A percentile compares a stretch with the other conserved stretches of the same genome.
Conservation (phyloP, 768 basidiomycete genomes). For the Russula ochroleuca region DNA sequence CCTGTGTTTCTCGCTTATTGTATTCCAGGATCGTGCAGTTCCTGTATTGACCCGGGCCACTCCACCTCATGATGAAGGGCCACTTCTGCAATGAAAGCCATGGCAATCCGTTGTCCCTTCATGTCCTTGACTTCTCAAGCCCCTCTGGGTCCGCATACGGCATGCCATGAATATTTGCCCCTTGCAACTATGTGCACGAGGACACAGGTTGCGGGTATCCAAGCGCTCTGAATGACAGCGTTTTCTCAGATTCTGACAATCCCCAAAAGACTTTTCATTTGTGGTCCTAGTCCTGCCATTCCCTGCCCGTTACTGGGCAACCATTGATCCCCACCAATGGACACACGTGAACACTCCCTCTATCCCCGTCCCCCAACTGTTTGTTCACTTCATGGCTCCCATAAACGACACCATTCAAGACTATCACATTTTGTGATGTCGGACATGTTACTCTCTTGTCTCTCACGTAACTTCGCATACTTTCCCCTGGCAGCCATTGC, state of each 20-base stretch:
- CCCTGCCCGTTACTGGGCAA: neutral
- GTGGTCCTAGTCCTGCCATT: neutral
- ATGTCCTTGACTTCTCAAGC: neutral
- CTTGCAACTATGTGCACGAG: neutral
- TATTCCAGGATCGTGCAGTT: no score
- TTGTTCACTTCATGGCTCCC: neutral
- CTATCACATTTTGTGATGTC: neutral
- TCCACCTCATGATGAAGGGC: neutral
- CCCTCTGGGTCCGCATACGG: constrained; percentile 5
- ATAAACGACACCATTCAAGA: neutral
- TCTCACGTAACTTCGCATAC: neutral
- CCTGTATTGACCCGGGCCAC: neutral
- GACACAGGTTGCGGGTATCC: neutral
- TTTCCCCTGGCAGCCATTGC: neutral
- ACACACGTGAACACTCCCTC: neutral
- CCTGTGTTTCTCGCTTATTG: no score
- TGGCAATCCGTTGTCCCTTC: neutral
- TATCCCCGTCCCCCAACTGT: neutral
- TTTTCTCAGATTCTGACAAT: neutral
- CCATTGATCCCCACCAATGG: neutral
- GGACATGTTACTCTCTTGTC: neutral
- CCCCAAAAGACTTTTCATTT: neutral
- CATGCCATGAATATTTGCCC: neutral
- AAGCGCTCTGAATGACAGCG: neutral
- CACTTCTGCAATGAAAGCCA: neutral